phyloP scores from a whole-genome alignment of 345 rosid species.

The Acer campestre region DNA sequence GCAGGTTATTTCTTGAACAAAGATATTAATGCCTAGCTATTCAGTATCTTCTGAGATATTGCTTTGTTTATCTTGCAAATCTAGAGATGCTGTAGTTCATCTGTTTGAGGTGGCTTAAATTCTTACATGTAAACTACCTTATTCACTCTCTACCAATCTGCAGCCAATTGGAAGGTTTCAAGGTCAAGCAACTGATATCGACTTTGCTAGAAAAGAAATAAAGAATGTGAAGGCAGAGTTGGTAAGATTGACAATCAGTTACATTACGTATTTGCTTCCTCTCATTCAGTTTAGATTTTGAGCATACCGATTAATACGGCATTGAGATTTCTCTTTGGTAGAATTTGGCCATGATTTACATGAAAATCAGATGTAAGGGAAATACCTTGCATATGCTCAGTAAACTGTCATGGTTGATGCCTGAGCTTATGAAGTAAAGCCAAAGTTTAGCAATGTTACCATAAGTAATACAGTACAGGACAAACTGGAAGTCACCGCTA shows the following conservation, averaged over 20 bases:
- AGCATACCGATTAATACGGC: background rate
- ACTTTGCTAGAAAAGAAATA: conserved; percentile 75
- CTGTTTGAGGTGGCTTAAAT: conserved; percentile 4
- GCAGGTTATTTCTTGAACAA: conserved; percentile 41
- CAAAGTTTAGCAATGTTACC: background rate
- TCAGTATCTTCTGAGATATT: conserved; percentile 5
- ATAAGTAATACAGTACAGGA: background rate
- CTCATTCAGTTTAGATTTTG: background rate
- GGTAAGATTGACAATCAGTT: conserved; percentile 50
- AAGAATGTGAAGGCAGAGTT: conserved; percentile 65
- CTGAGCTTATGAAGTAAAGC: background rate
- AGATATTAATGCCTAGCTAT: conserved; percentile 18
- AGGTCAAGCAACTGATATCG: conserved; percentile 92
- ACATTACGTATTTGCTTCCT: background rate
- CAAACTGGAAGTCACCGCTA: background rate
- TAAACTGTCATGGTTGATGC: too few relatives aligned
- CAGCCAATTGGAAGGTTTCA: conserved; percentile 94
- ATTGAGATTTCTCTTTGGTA: background rate
- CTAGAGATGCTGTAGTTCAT: background rate
- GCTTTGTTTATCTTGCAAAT: conserved; percentile 4
- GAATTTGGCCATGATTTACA: background rate
- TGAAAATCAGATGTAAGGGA: background rate
- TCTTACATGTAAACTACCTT: background rate
- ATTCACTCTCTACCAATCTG: conserved; percentile 31
- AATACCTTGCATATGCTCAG: background rate